Evolutionary conservation across 805 yeast genomes (phyloP).

Genomic region (Spathaspora hagerdaliae): DNA sequence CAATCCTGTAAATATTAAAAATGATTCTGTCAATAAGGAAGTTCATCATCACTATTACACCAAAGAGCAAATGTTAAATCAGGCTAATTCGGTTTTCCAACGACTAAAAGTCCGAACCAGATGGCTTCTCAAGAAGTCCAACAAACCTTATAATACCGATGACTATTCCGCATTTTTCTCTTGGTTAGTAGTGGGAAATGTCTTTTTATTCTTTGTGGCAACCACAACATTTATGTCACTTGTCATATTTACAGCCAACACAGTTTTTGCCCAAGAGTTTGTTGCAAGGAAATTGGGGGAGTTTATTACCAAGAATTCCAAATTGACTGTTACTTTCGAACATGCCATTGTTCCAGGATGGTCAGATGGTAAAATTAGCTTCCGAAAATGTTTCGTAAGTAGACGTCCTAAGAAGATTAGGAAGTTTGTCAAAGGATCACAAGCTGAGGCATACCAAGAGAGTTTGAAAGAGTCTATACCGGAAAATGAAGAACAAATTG

Average conservation of each 20-base stretch:
- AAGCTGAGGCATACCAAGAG: slow-evolving; percentile 63
- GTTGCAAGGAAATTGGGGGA: slow-evolving; percentile 82
- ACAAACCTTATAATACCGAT: slow-evolving; percentile 87
- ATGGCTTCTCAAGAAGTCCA: slow-evolving; percentile 73
- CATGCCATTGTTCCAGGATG: slow-evolving; percentile 93
- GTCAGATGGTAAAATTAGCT: slow-evolving; percentile 80
- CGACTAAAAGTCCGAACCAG: slow-evolving; percentile 41
- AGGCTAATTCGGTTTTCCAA: slow-evolving; percentile 25
- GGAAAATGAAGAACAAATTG: slow-evolving; percentile 14
- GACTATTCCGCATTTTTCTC: slow-evolving; percentile 87
- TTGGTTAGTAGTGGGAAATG: slow-evolving; percentile 89
- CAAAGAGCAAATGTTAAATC: slow-evolving; percentile 21
- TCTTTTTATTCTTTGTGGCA: slow-evolving; percentile 71
- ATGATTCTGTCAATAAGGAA: background rate
- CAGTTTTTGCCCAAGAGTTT: slow-evolving; percentile 84
- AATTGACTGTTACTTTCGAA: slow-evolving; percentile 81
- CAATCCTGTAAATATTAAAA: background rate
- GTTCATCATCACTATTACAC: slow-evolving; percentile 7
- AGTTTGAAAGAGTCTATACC: slow-evolving; percentile 22
- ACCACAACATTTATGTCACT: slow-evolving; percentile 91
- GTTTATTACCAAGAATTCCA: slow-evolving; percentile 76
- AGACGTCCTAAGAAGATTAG: slow-evolving; percentile 64
- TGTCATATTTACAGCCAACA: slow-evolving; percentile 70
- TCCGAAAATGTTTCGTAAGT: slow-evolving; percentile 81
- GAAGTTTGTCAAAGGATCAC: slow-evolving; percentile 67